Base-by-base conservation (phyloP, 805 yeast species). In the Zygoascus biomembranicola region DNA sequence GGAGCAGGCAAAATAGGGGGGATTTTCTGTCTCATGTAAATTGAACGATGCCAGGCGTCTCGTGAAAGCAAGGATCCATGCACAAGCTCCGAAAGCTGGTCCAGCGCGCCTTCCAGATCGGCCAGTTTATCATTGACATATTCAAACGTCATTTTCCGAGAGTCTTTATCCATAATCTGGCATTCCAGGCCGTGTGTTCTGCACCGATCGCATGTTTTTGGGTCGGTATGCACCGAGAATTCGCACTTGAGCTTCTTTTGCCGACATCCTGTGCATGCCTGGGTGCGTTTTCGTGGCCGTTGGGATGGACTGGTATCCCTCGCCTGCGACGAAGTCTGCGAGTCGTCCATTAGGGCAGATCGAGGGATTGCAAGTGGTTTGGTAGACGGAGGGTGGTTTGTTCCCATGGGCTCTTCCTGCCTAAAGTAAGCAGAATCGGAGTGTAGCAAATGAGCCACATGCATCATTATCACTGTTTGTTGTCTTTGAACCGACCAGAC, bases 201-300 rank as follows among this genome's bases (percentile, higher is more conserved):
- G 48, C 62, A 59, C 13, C 61, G 48, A 37, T 59, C 61, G 50
- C 62, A 59, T 2, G 26, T 47, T n/a, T 51, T 52, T 10, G 59
- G 59, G 26, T 52, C 57, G 14, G 35, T 19, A 28, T 43, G 23
- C 16, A 46, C 44, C 11, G 57, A 51, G 48, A 58, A 57, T 49
- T 52, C 52, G 48, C 62, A 59, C 42, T 58, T 59, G 39, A 57
- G 50, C 47, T 56, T 55, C 19, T 53, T 54, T 11, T 51, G 51
- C 11, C 60, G 54, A 45, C 62, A 59, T n/a, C 43, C 49, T 5
- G 52, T 53, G 45, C 62, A 59, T 4, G 62, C 58, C 50, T 52
- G 58, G 1, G 55, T 35, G 35, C 62, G 50, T 53, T 59, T 59
- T 31, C 31, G 46, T 4, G 39, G 39, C 5, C 39, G 13, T 6